Base-by-base conservation (phyloP, 2,329 filamentous ascomycete species). In the Magnaporthales sp. region DNA sequence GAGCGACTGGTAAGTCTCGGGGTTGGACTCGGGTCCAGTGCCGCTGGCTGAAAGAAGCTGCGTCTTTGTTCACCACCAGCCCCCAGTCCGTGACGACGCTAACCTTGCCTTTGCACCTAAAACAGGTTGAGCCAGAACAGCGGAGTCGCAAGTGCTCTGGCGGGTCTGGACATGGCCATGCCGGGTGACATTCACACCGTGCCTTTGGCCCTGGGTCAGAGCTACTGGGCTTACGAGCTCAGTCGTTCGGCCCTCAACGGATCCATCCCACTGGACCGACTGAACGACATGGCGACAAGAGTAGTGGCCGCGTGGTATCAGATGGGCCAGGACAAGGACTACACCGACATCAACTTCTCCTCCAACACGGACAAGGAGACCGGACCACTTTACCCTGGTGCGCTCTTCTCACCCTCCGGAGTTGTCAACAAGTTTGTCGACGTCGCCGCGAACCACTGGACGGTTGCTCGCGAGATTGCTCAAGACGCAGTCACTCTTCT, bases 141-240 rank as follows among this genome's bases (percentile, higher is more conserved):
- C 9, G 91, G 91, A 6, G 90, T 94, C 15, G 86, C 85, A 22
- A 88, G 88, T 70, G 89, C 90, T 4, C 79, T 94, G 11, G 88
- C 90, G 56, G 91, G 91, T 2, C 81, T 94, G 9, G 91, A 94
- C 68, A 82, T 84, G 73, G 82, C 81, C 64, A 85, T 83, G 73
- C 83, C 82, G 0, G 83, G 83, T 19, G 91, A 93, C 31, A 65
- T 65, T 19, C 32, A 65, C 63, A 81, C 82, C 1, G 83, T 78
- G 67, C 75, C 86, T 58, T 84, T 84, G 0, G 75, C 87, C 8
- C 70, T 83, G 9, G 86, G 85, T 5, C 74, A 75, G 31, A 81
- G 81, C 62, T 83, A 84, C 71, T 87, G 84, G 84, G 82, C 79
- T 66, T 81, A 80, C 66, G 83, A 87, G 67, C 76, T 88, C 58